Evolutionary conservation across 306 rosid species (phyloP).

Genomic region (Dicorynia guianensis): DNA sequence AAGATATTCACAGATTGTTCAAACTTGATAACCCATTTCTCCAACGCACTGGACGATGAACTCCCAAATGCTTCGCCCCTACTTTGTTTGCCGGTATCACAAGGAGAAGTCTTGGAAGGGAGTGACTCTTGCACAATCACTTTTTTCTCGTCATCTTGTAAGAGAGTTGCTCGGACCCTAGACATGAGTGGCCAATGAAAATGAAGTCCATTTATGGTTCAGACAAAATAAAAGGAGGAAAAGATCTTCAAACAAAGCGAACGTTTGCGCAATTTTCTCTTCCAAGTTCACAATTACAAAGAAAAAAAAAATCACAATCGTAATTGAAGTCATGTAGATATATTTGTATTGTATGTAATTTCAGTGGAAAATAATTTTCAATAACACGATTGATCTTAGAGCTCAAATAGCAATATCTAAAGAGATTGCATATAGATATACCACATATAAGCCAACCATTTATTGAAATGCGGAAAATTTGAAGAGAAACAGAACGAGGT

Average conservation of each 20-base stretch:
- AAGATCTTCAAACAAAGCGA: background rate
- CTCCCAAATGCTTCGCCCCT: conserved; percentile 28
- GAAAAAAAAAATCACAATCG: conserved; percentile 1
- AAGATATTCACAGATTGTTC: conserved; percentile 83
- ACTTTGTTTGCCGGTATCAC: conserved; percentile 38
- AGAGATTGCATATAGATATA: background rate
- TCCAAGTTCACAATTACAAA: background rate
- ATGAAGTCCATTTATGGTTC: background rate
- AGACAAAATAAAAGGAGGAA: background rate
- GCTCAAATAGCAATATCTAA: background rate
- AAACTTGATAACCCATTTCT: conserved; percentile 65
- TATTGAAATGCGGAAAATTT: background rate
- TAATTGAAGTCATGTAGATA: background rate
- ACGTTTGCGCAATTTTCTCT: background rate
- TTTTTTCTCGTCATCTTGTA: conserved; percentile 75
- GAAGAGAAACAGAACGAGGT: background rate
- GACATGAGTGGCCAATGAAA: background rate
- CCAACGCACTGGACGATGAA: conserved; percentile 57
- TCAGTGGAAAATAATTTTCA: background rate
- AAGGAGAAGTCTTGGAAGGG: conserved; percentile 58
- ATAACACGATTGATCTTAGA: background rate
- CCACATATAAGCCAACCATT: background rate
- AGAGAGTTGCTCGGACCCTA: conserved; percentile 66
- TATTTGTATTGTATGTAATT: background rate
- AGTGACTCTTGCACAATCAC: conserved; percentile 62